Evolutionary conservation across 768 basidiomycete species (phyloP).

Genomic region (Russula griseocarnosa): DNA sequence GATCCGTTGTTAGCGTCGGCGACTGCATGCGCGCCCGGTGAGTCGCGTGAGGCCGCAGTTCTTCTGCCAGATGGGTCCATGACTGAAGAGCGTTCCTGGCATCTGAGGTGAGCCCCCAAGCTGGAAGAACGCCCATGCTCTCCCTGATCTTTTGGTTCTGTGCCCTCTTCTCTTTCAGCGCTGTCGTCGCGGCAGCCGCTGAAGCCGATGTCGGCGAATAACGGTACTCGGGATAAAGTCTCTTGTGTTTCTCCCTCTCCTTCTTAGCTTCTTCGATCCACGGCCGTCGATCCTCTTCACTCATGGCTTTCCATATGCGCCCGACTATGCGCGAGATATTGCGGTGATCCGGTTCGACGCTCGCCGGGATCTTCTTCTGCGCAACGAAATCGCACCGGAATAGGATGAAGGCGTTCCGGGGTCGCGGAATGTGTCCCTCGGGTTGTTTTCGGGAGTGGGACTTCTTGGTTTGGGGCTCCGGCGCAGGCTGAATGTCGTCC

Average conservation of each 20-base stretch:
- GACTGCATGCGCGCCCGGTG: background rate
- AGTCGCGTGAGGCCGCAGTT: background rate
- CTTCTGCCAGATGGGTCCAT: background rate
- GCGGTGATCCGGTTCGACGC: constrained; percentile 60
- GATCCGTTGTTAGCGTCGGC: background rate
- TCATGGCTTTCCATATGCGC: constrained; percentile 60
- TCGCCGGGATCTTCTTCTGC: constrained; percentile 51
- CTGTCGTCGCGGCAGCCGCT: background rate
- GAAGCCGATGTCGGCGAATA: constrained; percentile 21
- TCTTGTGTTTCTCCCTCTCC: constrained; percentile 45
- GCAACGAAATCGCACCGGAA: constrained; percentile 71
- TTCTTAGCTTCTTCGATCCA: constrained; percentile 49
- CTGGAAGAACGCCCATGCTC: constrained; percentile 18
- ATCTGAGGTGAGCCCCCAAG: constrained; percentile 5
- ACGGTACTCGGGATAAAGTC: constrained; percentile 37
- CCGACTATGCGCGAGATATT: constrained; percentile 68
- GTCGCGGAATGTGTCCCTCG: constrained; percentile 59
- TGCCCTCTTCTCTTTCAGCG: constrained; percentile 10
- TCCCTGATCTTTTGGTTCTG: constrained; percentile 12
- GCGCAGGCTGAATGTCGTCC: background rate
- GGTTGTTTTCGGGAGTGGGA: constrained; percentile 50
- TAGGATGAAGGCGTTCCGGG: constrained; percentile 75
- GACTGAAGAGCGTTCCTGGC: background rate
- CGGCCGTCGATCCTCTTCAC: constrained; percentile 41
- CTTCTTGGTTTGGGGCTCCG: constrained; percentile 34